These are phyloP conservation scores for Rhodocollybia butyracea DNA, from an alignment of 768 basidiomycete genomes.

Conservation along the genomic window DNA sequence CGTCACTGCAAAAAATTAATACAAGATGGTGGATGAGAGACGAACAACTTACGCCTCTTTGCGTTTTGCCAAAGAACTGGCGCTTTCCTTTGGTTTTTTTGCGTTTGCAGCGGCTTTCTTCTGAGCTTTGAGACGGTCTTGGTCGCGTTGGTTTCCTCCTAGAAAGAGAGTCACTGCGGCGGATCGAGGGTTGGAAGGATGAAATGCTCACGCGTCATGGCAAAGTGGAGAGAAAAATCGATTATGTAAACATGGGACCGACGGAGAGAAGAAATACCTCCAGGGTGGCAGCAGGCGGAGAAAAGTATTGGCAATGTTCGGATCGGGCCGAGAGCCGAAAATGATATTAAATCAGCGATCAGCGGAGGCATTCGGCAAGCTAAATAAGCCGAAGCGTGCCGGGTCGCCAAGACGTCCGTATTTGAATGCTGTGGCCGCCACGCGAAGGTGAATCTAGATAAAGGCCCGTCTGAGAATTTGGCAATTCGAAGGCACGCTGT, in stretches of 20 bases:
- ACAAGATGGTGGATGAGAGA: conserved; percentile 18
- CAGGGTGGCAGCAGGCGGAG: too few relatives aligned
- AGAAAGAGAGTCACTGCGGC: conserved; percentile 12
- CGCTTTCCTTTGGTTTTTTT: conserved; percentile 75
- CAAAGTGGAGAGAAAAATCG: not conserved
- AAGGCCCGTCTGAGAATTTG: too few relatives aligned
- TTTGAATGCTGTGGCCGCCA: too few relatives aligned
- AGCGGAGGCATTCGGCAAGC: too few relatives aligned
- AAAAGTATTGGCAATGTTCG: too few relatives aligned
- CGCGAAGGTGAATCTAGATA: too few relatives aligned
- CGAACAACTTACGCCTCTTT: conserved; percentile 64
- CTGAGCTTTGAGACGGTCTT: conserved; percentile 67
- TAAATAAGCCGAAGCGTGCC: too few relatives aligned
- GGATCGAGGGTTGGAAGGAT: conserved; percentile 6
- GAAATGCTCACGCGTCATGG: conserved; percentile 54
- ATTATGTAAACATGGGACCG: not conserved
- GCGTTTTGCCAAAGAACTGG: conserved; percentile 56
- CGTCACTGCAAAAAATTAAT: conserved; percentile 52
- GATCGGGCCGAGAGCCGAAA: too few relatives aligned
- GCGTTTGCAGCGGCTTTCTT: conserved; percentile 56
- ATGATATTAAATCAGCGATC: too few relatives aligned
- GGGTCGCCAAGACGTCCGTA: too few relatives aligned
- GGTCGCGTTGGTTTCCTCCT: conserved; percentile 85
- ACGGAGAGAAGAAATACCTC: not conserved
- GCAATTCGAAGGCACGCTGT: too few relatives aligned